phyloP scores from a whole-genome alignment of 2,329 filamentous ascomycete genomes.

The Xylaria sp. region DNA sequence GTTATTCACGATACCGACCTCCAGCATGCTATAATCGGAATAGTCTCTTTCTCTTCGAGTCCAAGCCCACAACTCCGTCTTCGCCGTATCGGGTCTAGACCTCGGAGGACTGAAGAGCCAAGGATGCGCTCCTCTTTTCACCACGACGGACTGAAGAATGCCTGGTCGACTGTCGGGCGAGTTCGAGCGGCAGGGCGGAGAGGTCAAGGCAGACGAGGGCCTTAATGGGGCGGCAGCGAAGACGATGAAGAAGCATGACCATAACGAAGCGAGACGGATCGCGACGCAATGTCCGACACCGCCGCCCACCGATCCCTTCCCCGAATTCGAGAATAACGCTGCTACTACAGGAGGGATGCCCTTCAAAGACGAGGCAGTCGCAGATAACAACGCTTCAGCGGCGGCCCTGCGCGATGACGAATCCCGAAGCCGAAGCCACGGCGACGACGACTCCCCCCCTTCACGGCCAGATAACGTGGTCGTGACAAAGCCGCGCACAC shows the following conservation, averaged over 20 bases:
- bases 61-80: neutral
- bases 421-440: constrained; percentile 22
- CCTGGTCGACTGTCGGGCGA: constrained; percentile 32
- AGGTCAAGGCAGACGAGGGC: neutral
- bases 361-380: neutral
- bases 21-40: neutral
- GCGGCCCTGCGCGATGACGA: constrained; percentile 19
- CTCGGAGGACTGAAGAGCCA: constrained; percentile 6
- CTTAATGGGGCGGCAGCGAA: neutral
- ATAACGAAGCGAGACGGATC: constrained; percentile 14
- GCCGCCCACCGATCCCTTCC: constrained; percentile 35
- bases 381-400: constrained; percentile 19
- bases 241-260: constrained; percentile 18
- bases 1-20: neutral
- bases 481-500: constrained; percentile 35
- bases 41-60: neutral
- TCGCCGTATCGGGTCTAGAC: neutral
- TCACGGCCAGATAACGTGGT: constrained; percentile 9
- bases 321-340: constrained; percentile 28
- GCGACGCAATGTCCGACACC: constrained; percentile 37
- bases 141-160: constrained; percentile 31
- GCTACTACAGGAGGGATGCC: neutral
- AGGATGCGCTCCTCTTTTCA: constrained; percentile 27
- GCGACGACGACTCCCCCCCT: constrained; percentile 13
- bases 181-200: constrained; percentile 15